Percentiles rank a stretch among this genome's conserved stretches.
Evolutionary conservation across 768 basidiomycete genomes (phyloP).

Genomic region (Cubamyces sp.): DNA sequence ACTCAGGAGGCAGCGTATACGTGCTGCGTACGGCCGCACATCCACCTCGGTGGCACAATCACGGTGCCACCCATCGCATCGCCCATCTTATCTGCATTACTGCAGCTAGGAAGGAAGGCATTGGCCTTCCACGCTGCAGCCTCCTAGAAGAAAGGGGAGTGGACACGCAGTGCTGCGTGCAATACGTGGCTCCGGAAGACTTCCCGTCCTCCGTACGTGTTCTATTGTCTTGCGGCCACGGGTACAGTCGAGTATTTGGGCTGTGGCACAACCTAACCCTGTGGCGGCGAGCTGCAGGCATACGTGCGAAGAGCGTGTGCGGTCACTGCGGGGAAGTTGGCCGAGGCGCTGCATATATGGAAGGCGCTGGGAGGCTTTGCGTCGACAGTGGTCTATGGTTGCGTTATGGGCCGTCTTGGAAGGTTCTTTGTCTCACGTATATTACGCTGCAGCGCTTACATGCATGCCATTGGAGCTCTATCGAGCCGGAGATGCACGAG

Average conservation of each 20-base stretch:
- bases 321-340: neutral
- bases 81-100: conserved; percentile 5
- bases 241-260: conserved; percentile 1
- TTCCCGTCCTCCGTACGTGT: conserved; percentile 9
- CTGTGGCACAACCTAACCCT: conserved; percentile 13
- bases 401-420: neutral
- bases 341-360: neutral
- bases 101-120: neutral
- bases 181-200: conserved; percentile 4
- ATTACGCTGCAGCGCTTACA: conserved; percentile 1
- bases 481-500: too few species aligned
- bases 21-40: neutral
- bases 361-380: neutral
- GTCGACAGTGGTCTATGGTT: neutral
- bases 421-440: conserved; percentile 11
- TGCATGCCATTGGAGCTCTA: neutral
- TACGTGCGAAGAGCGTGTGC: conserved; percentile 13
- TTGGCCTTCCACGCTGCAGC: conserved; percentile 3
- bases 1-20: neutral
- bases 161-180: neutral
- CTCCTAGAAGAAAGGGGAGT: neutral
- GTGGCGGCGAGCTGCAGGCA: conserved; percentile 10
- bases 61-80: conserved; percentile 16
- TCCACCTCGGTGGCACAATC: conserved; percentile 1
- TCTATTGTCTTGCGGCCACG: conserved; percentile 11